Evolutionary conservation across 2,329 filamentous ascomycete species (phyloP).

Genomic region (Cordyceps cateniannulata): DNA sequence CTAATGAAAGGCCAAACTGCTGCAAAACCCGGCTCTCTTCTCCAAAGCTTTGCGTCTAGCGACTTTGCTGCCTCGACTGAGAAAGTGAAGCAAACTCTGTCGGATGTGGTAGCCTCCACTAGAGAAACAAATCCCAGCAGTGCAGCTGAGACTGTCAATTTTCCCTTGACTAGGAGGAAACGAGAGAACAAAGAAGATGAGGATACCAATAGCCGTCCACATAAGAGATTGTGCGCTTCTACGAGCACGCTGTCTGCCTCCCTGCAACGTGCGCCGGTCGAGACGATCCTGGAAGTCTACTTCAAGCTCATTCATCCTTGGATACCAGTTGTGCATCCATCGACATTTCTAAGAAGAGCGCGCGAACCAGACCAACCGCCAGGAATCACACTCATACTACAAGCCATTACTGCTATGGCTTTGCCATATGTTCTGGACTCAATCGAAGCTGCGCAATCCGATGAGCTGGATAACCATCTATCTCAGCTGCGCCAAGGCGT

Average conservation of each 20-base stretch:
- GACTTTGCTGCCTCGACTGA: background rate
- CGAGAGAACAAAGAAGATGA: background rate
- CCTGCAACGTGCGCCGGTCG: slow-evolving; percentile 26
- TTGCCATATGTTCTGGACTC: background rate
- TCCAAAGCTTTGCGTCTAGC: background rate
- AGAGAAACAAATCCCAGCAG: background rate
- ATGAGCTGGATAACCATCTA: background rate
- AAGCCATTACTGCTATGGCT: slow-evolving; percentile 11
- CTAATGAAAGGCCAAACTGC: slow-evolving; percentile 19
- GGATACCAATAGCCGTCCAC: background rate
- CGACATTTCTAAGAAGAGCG: slow-evolving; percentile 6
- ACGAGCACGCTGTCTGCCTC: background rate
- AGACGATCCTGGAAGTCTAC: slow-evolving; percentile 28
- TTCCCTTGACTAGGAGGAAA: background rate
- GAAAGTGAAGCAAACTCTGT: background rate
- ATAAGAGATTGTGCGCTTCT: background rate
- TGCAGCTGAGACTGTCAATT: background rate
- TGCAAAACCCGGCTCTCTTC: background rate
- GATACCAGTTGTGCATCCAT: slow-evolving; percentile 23
- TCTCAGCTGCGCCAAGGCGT: slow-evolving; percentile 1
- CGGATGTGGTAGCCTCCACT: background rate
- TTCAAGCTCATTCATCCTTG: slow-evolving; percentile 32
- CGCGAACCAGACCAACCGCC: background rate
- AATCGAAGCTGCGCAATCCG: background rate
- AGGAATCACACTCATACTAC: slow-evolving; percentile 1